phyloP scores from a whole-genome alignment of 1,284 basidiomycete species.

The Cryptococcus sp. region DNA sequence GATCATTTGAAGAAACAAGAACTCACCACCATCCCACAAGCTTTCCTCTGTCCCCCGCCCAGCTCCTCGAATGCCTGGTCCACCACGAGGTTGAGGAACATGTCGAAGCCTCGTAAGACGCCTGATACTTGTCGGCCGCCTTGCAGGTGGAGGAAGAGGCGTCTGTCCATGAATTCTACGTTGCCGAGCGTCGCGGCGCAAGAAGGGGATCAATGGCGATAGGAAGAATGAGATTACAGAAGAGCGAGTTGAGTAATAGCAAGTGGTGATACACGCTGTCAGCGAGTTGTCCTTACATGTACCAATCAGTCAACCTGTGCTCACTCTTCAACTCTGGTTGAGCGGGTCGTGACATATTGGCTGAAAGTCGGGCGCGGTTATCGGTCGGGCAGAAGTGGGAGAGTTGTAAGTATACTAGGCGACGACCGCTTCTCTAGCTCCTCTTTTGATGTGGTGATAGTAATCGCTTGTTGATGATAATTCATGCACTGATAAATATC shows the following conservation, averaged over 20 bases:
- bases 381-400: no score
- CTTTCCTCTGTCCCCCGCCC: slow-evolving; percentile 81
- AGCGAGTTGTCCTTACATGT: no score
- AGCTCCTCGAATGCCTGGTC: slow-evolving; percentile 94
- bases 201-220: no score
- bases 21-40: slow-evolving; percentile 86
- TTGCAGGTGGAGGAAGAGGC: slow-evolving; percentile 90
- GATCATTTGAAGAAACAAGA: neutral
- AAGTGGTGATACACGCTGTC: no score
- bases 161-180: slow-evolving; percentile 95
- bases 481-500: no score
- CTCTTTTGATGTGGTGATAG: no score
- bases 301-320: slow-evolving; percentile 8
- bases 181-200: neutral
- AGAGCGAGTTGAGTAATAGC: no score
- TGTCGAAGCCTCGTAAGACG: slow-evolving; percentile 93
- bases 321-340: slow-evolving; percentile 91
- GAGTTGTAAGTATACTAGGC: no score
- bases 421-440: no score
- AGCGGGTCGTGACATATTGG: slow-evolving; percentile 79
- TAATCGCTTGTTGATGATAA: no score
- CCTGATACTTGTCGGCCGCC: slow-evolving; percentile 96
- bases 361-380: neutral
- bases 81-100: slow-evolving; percentile 97
- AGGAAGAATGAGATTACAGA: no score